Evolutionary conservation across 2,329 filamentous ascomycete genomes (phyloP).

Genomic region (Chaetomium sp.): DNA sequence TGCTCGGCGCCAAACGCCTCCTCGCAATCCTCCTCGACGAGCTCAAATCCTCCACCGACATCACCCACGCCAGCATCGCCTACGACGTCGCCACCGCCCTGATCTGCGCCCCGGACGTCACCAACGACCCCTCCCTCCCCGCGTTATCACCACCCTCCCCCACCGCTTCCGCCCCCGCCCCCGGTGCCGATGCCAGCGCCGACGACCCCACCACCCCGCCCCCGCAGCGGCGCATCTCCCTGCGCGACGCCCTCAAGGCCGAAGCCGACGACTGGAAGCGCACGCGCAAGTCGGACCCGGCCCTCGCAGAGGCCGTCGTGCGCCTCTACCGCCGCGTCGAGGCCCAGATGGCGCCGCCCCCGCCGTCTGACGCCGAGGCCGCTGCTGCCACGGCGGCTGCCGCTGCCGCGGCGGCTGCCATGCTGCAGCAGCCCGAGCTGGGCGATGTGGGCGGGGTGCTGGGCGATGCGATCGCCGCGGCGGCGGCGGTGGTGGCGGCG

Average conservation of each 20-base stretch:
- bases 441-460: conserved; percentile 34
- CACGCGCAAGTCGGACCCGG: conserved; percentile 58
- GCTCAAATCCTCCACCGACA: conserved; percentile 61
- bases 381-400: conserved; percentile 40
- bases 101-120: conserved; percentile 66
- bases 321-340: conserved; percentile 67
- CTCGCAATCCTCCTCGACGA: conserved; percentile 68
- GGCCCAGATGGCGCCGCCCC: conserved; percentile 57
- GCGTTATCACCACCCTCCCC: conserved; percentile 38
- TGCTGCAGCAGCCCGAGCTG: conserved; percentile 23
- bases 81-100: conserved; percentile 71
- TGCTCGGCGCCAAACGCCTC: conserved; percentile 64
- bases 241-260: conserved; percentile 61
- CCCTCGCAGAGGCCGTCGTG: conserved; percentile 62
- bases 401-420: conserved; percentile 46
- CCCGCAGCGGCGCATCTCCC: conserved; percentile 54
- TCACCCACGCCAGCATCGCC: conserved; percentile 60
- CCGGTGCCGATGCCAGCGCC: conserved; percentile 33
- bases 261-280: conserved; percentile 61
- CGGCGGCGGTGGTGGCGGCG: conserved; percentile 45
- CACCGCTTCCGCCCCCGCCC: conserved; percentile 17
- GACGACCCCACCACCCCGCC: conserved; percentile 37
- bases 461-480: conserved; percentile 48
- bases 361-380: conserved; percentile 38
- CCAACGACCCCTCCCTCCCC: conserved; percentile 46